Base-by-base conservation (phyloP, 169 alveolate species). In the Plasmodium reichenowi region DNA sequence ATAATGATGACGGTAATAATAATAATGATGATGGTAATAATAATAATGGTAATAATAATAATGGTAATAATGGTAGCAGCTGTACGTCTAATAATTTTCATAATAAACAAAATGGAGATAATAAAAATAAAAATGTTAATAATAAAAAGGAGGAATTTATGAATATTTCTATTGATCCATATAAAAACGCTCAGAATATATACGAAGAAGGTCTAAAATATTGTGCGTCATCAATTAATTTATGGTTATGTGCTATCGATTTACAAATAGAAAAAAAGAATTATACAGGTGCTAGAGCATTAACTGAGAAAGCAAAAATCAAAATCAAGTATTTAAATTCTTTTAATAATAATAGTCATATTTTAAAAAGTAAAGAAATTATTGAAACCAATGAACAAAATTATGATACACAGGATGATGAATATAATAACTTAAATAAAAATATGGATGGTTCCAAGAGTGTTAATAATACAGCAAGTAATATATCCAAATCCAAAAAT, bases 231-330 rank as follows among this genome's bases (percentile, higher is more conserved):
- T 93, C 96, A 47, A 96, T 94, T 24, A 94, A 95, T 48, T 91
- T 97, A 63, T 97, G 99, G 98, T 90, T 97, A 17, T 93, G 97
- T 74, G 96, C 97, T 29, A 94, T 96, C 38, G 98, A 97, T 56
- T 88, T 96, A 24, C 96, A 95, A 74, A 78, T 93, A 50, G 89
- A 76, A 26, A 88, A 92, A 78, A 88, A 78, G 72, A 94, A 94
- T 85, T 93, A 96, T 93, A 94, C 96, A 29, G 93, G 93, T 71
- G 99, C 99, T 4, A 93, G 99, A 66, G 97, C 98, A 12, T 67
- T 96, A 67, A 96, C 96, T 13, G 99, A 98, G 64, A 96, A 95
- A 72, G 95, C 96, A 24, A 94, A 94, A 93, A 94, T 90, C 2
- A 94, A 94, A 64, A 89, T 94, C 13, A 74, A 93, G 43, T 54